Percentiles rank a stretch among this genome's conserved stretches.
Evolutionary conservation across 1,284 basidiomycete genomes (phyloP).

Genomic region (Tylopilus orsonianus): DNA sequence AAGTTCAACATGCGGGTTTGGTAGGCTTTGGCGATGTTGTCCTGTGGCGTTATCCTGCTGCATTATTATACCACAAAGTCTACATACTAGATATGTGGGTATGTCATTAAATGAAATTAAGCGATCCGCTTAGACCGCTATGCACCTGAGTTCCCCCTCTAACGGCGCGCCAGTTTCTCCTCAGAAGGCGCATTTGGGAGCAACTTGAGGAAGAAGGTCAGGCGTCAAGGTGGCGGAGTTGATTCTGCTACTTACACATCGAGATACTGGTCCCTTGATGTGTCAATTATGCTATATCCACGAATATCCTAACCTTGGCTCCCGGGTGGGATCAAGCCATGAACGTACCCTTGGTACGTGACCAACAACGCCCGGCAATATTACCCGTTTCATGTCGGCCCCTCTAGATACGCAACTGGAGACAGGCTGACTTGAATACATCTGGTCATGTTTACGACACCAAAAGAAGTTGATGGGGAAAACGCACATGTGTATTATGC

Average conservation of each 20-base stretch:
- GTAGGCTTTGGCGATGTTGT: neutral
- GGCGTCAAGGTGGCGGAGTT: constrained; percentile 1
- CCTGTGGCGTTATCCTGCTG: no score
- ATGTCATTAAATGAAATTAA: neutral
- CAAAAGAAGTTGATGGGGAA: constrained; percentile 12
- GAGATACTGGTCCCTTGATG: constrained; percentile 11
- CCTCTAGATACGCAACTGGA: constrained; percentile 9
- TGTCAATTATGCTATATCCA: constrained; percentile 15
- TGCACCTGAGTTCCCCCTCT: constrained; percentile 13
- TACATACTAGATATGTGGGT: no score
- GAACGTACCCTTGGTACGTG: constrained; percentile 10
- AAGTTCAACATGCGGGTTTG: neutral
- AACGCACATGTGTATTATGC: neutral
- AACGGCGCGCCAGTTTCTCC: constrained; percentile 12
- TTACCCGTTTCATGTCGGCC: constrained; percentile 15
- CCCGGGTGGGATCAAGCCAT: constrained; percentile 2
- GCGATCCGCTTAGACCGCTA: constrained; percentile 9
- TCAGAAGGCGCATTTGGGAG: neutral
- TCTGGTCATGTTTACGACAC: constrained; percentile 17
- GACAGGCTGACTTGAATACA: constrained; percentile 7
- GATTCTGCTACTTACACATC: constrained; percentile 17
- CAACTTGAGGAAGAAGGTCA: neutral
- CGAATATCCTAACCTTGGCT: constrained; percentile 10
- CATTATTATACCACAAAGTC: no score
- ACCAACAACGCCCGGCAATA: constrained; percentile 17